A percentile compares a stretch with the other conserved stretches of the same genome.
phyloP scores from a whole-genome alignment of 2,329 filamentous ascomycete species.

The Talaromyces pinophilus region DNA sequence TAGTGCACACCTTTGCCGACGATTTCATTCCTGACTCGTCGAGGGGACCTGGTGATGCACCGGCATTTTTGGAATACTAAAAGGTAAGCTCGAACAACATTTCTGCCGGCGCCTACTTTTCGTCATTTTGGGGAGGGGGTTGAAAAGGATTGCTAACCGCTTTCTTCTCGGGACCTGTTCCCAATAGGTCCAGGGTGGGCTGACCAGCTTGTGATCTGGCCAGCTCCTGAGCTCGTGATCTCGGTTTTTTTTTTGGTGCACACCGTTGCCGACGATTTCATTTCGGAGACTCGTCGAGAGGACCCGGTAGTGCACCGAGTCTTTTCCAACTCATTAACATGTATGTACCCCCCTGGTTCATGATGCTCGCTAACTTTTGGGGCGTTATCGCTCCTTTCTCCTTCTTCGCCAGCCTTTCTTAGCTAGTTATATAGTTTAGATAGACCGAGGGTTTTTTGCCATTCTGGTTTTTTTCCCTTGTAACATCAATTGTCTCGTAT shows the following conservation, averaged over 20 bases:
- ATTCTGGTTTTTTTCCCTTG: not conserved
- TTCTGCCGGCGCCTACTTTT: too few species aligned
- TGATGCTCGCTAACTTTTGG: not conserved
- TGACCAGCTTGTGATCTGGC: conserved; percentile 5
- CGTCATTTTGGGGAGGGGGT: too few species aligned
- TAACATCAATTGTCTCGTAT: conserved; percentile 7
- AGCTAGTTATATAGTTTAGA: not conserved
- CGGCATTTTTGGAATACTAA: not conserved
- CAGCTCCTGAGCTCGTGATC: conserved; percentile 16
- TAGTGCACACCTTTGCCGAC: conserved; percentile 3
- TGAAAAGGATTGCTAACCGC: too few species aligned
- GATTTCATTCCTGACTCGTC: conserved; percentile 2
- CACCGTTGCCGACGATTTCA: conserved; percentile 4
- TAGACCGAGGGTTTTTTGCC: not conserved
- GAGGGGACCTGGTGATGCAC: not conserved
- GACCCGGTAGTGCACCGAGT: not conserved
- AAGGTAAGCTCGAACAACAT: too few species aligned
- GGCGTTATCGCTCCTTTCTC: not conserved
- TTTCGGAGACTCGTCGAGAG: conserved; percentile 6
- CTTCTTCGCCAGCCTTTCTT: not conserved
- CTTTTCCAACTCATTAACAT: not conserved
- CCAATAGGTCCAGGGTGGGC: not conserved
- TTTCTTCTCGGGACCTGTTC: too few species aligned
- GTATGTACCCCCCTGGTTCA: not conserved
- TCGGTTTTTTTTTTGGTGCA: not conserved